These are phyloP conservation scores for Cucurbita argyrosperma DNA, from an alignment of 306 rosid species.

Conservation along the genomic window DNA sequence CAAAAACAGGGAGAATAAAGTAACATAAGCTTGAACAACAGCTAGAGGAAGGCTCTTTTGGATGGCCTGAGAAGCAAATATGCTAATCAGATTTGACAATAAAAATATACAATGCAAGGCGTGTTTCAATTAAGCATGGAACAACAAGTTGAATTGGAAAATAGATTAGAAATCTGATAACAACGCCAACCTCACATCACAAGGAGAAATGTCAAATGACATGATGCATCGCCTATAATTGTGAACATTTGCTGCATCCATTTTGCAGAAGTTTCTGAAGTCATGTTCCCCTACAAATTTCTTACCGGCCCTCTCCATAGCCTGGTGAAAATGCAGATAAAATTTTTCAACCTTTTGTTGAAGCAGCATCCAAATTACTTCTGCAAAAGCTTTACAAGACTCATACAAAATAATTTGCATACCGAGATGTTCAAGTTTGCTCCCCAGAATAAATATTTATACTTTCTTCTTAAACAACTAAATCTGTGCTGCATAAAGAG, in stretches of 20 bases:
- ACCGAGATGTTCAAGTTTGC: slow-evolving; percentile 53
- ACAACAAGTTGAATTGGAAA: background rate
- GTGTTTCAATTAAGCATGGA: background rate
- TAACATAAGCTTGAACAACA: background rate
- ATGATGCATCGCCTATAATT: slow-evolving; percentile 52
- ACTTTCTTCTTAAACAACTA: slow-evolving; percentile 83
- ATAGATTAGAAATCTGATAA: slow-evolving; percentile 31
- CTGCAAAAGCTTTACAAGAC: slow-evolving; percentile 4
- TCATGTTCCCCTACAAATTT: slow-evolving; percentile 79
- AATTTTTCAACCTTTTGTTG: no score
- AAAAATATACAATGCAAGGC: background rate
- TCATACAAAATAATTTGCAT: slow-evolving; percentile 11
- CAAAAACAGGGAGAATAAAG: background rate
- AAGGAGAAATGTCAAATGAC: slow-evolving; percentile 42
- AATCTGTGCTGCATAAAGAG: slow-evolving; percentile 42
- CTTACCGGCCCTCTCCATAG: slow-evolving; percentile 60
- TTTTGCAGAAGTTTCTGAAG: slow-evolving; percentile 89
- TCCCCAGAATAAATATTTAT: slow-evolving; percentile 80
- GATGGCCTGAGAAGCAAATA: background rate
- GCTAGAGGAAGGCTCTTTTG: background rate
- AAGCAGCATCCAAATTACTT: background rate
- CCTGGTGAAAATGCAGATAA: slow-evolving; percentile 28
- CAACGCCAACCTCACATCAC: slow-evolving; percentile 76
- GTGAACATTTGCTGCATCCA: slow-evolving; percentile 93
- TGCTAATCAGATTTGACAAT: background rate